phyloP scores from a whole-genome alignment of 208 protist species.

The Trypanosoma rangeli region DNA sequence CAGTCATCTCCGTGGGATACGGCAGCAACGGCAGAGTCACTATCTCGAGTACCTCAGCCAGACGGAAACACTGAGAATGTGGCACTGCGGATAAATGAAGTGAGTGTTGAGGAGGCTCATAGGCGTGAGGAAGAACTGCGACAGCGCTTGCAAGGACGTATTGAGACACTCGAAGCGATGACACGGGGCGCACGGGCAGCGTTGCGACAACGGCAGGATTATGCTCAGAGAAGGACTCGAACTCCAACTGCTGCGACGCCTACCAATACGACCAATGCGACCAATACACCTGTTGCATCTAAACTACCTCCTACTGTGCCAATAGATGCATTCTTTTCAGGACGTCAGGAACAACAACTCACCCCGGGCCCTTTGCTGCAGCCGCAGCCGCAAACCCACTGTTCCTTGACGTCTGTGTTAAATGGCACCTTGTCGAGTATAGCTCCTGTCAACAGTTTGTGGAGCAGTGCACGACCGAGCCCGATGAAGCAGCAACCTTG shows the following conservation, averaged over 20 bases:
- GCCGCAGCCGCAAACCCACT: not conserved
- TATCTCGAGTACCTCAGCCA: not conserved
- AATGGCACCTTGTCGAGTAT: slow-evolving; percentile 15
- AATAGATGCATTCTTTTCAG: not conserved
- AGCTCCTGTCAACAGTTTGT: slow-evolving; percentile 24
- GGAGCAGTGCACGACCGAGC: slow-evolving; percentile 16
- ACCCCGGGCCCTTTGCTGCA: slow-evolving; percentile 1
- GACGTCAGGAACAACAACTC: slow-evolving; percentile 24
- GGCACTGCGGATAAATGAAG: not conserved
- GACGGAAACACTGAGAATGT: not conserved
- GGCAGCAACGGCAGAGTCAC: not conserved
- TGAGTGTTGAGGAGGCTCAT: slow-evolving; percentile 20
- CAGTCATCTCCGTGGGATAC: not conserved
- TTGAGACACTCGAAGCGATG: slow-evolving; percentile 14
- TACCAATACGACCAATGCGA: too few relatives aligned
- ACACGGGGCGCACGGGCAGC: slow-evolving; percentile 8
- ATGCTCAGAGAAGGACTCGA: not conserved
- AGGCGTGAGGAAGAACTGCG: slow-evolving; percentile 10
- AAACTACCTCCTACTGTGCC: slow-evolving; percentile 13
- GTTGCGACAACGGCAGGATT: slow-evolving; percentile 13
- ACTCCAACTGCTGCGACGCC: not conserved
- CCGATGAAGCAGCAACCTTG: not conserved
- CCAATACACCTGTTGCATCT: not conserved
- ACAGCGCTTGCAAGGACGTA: slow-evolving; percentile 13
- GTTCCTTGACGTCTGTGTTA: slow-evolving; percentile 2